These are phyloP conservation scores for Ganoderma sp. DNA, from an alignment of 1,284 basidiomycete genomes.

Conservation along the genomic window DNA sequence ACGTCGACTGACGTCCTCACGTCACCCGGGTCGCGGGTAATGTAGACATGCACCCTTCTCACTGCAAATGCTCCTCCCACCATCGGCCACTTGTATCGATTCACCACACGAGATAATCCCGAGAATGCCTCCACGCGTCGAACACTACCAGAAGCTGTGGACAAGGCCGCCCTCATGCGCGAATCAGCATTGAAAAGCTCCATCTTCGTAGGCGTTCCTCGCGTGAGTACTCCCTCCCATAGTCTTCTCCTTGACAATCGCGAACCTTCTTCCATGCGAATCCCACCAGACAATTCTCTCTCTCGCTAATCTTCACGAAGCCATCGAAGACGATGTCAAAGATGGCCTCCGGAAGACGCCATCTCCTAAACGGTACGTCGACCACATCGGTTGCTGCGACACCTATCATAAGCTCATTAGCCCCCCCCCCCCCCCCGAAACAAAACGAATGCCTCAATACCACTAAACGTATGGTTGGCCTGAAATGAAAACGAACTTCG, in stretches of 20 bases:
- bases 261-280: conserved; percentile 9
- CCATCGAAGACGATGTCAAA: conserved; percentile 81
- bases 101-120: conserved; percentile 62
- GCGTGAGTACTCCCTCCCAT: conserved; percentile 58
- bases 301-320: conserved; percentile 75
- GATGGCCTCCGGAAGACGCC: conserved; percentile 64
- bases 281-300: conserved; percentile 77
- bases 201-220: conserved; percentile 91
- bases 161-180: conserved; percentile 85
- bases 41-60: conserved; percentile 81
- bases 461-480: background rate
- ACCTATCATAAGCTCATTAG: background rate
- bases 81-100: conserved; percentile 80
- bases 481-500: conserved; percentile 6
- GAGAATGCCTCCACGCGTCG: conserved; percentile 49
- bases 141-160: conserved; percentile 58
- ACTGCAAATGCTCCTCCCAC: conserved; percentile 84
- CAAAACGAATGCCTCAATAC: background rate
- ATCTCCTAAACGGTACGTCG: conserved; percentile 60
- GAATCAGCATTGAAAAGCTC: conserved; percentile 94
- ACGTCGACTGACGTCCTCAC: background rate
- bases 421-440: background rate
- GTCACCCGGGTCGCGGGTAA: background rate
- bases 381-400: background rate
- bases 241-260: background rate